phyloP scores from a whole-genome alignment of 2,329 filamentous ascomycete genomes.

The Nigrospora sphaerica region DNA sequence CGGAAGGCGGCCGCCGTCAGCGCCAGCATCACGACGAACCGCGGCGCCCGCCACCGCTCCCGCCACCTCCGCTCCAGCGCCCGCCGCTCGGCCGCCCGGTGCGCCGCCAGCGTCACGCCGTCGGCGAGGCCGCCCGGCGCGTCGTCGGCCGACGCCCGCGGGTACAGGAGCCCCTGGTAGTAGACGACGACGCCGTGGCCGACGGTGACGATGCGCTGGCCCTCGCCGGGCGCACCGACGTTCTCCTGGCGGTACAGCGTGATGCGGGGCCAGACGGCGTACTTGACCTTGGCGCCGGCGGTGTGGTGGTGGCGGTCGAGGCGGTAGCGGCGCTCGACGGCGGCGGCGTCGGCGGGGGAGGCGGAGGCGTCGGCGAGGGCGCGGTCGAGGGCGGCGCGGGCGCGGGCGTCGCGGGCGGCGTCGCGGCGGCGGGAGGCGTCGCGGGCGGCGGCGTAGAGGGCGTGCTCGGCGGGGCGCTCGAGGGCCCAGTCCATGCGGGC shows the following conservation, averaged over 20 bases:
- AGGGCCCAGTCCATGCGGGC: constrained; percentile 17
- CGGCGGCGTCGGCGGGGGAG: constrained; percentile 1
- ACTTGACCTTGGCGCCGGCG: constrained; percentile 22
- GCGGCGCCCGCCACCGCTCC: neutral
- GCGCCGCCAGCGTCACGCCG: neutral
- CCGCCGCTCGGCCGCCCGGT: neutral
- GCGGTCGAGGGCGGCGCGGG: constrained; percentile 1
- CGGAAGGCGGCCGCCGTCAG: neutral
- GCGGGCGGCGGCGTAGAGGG: constrained; percentile 14
- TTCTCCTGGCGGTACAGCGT: constrained; percentile 18
- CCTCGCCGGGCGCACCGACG: constrained; percentile 12
- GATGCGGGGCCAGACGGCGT: constrained; percentile 22
- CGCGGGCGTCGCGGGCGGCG: neutral
- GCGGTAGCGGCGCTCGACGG: constrained; percentile 2
- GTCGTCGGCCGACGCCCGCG: neutral
- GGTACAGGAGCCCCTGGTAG: constrained; percentile 22
- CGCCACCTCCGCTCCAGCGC: neutral
- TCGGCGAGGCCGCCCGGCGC: neutral
- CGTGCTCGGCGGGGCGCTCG: constrained; percentile 15
- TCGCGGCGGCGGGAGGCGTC: constrained; percentile 9
- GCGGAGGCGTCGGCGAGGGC: neutral
- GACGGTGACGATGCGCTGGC: constrained; percentile 16
- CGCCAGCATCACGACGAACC: neutral
- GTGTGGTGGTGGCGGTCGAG: constrained; percentile 12
- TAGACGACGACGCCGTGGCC: constrained; percentile 17